Base-by-base conservation (phyloP, 1,139 yeast genomes). In the Pichia sp. region DNA sequence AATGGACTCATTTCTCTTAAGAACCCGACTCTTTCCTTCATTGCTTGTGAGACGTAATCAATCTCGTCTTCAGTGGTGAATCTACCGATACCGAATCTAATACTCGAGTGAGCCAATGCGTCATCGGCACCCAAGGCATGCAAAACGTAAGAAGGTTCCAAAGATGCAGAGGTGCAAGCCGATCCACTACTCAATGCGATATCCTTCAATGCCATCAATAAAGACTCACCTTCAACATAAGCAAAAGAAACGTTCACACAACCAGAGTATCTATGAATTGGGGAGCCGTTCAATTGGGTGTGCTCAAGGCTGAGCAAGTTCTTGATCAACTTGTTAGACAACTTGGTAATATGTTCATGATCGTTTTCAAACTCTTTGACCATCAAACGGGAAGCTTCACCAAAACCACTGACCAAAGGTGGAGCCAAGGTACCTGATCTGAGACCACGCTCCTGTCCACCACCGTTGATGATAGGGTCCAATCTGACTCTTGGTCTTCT, bases 401-500 rank as follows among this genome's bases (percentile, higher is more conserved):
- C 99, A 68, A 93, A 90, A 0, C 99, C 99, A 16, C 92, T 87
- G 49, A 93, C 89, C 65, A 92, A 79, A 34, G 99, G 96, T 19
- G 99, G 96, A 3, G 99, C 93, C 68, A 93, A 79, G 38, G 99
- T 93, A 59, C 99, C 99, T 8, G 96, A 88, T 73, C 99, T 82
- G 66, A 93, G 78, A 59, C 99, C 99, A 75, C 99, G 86, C 75
- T 93, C 99, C 75, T 93, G 99, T 54, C 99, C 99, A 72, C 99
- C 99, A 64, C 99, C 99, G 59, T 90, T 87, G 63, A 93, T 87
- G 57, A 93, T 77, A 40, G 99, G 97, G 62, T 92, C 97, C 62
- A 93, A 72, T 80, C 99, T 86, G 53, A 95, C 99, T 75, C 99
- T 85, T 62, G 99, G 99, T 73, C 99, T 84, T 79, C 99, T 87